Evolutionary conservation across 768 basidiomycete genomes (phyloP), one percentile per base, ranked within the genome.

Genomic region (Lactarius deliciosus): DNA sequence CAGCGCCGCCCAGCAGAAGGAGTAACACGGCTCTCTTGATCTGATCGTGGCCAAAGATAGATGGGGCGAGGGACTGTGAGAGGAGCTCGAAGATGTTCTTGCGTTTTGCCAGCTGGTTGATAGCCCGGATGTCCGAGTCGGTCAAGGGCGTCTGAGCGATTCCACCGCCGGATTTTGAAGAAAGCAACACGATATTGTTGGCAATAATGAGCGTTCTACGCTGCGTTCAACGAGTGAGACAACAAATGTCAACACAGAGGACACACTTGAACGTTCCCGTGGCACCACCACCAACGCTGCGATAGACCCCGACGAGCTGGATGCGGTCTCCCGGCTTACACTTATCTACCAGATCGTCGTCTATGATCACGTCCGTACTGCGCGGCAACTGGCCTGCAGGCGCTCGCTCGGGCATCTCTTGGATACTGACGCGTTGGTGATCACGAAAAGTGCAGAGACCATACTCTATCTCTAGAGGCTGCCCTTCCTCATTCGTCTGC

Each of bases 371-470:
- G 76, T 99, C 97, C 41, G 94, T 95, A 73, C 95, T 96, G 57
- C 97, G 85, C 55, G 97, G 97, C 34, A 99, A 82, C 76, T 98
- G 96, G 34, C 97, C 97, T 54, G 97, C 92, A 30, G 97, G 97
- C 16, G 97, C 96, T 28, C 97, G 88, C 78, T 99, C 97, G 3
- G 97, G 97, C 96, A 99, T 98, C 75, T 99, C 97, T 79, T 99
- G 97, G 69, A 99, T 98, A 76, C 89, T 94, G 74, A 98, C 92
- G 70, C 94, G 88, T 77, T 99, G 97, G 77, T 98, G 94, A 78
- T 99, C 97, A 64, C 92, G 83, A 81, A 97, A 99, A 9, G 91
- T 85, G 74, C 91, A 93, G 69, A 89, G 81, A 5, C 97, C 97
- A 74, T 87, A 98, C 79, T 99, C 97, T 71, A 89, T 97, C 77